Evolutionary conservation across 2,329 filamentous ascomycete genomes (phyloP).

Genomic region (Neonectria magnoliae): DNA sequence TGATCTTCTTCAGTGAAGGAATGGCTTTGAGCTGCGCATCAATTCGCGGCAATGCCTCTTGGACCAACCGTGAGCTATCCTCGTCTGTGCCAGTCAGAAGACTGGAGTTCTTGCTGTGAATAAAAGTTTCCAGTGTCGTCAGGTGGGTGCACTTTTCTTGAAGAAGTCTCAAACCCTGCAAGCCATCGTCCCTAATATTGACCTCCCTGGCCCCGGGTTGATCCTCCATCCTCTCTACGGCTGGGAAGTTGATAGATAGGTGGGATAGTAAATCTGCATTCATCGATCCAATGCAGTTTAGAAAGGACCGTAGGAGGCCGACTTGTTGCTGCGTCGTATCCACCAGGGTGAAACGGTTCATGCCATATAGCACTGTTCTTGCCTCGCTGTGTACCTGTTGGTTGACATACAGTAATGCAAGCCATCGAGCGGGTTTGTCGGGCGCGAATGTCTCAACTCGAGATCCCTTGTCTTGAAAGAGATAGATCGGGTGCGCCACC

Average conservation of each 20-base stretch:
- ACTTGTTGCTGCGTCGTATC: constrained; percentile 11
- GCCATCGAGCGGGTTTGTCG: constrained; percentile 18
- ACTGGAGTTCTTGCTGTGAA: constrained; percentile 12
- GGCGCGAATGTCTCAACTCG: constrained; percentile 25
- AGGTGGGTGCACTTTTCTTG: constrained; percentile 17
- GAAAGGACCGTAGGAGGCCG: constrained; percentile 17
- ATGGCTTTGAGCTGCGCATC: constrained; percentile 26
- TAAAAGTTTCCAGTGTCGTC: constrained; percentile 19
- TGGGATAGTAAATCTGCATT: constrained; percentile 20
- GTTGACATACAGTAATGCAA: constrained; percentile 21
- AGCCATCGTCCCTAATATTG: not conserved
- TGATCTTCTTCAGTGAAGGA: constrained; percentile 21
- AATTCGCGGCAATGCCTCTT: constrained; percentile 16
- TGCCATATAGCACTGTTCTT: constrained; percentile 15
- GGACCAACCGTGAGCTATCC: constrained; percentile 9
- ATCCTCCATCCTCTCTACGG: constrained; percentile 1
- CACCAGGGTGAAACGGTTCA: constrained; percentile 20
- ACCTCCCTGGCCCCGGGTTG: no score
- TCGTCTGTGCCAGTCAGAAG: constrained; percentile 8
- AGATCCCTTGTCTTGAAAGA: constrained; percentile 17
- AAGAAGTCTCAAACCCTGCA: constrained; percentile 13
- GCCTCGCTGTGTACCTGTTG: constrained; percentile 21
- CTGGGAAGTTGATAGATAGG: constrained; percentile 24
- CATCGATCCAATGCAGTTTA: constrained; percentile 15
- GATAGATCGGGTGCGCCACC: no score